phyloP scores from a whole-genome alignment of 2,329 filamentous ascomycete genomes.

The Berkeleyomyces rouxiae region DNA sequence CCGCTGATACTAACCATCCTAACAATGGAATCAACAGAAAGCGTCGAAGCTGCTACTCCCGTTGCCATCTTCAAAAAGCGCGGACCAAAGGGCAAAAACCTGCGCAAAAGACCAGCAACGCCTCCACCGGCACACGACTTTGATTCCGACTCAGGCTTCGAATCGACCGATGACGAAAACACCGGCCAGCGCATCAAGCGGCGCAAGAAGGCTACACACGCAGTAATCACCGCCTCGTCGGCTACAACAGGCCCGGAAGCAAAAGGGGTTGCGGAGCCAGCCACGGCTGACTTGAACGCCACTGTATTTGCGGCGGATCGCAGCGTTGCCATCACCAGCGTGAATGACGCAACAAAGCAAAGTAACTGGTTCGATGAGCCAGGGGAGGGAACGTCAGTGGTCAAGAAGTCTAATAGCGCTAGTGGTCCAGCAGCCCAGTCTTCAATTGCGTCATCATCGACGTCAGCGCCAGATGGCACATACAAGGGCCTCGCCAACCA shows the following conservation, averaged over 20 bases:
- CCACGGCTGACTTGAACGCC: slow-evolving; percentile 26
- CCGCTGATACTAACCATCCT: too few species aligned
- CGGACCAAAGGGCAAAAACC: slow-evolving; percentile 5
- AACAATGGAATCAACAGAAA: background rate
- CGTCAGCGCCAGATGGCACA: slow-evolving; percentile 31
- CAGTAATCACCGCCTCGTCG: background rate
- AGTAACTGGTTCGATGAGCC: slow-evolving; percentile 79
- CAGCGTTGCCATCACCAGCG: slow-evolving; percentile 39
- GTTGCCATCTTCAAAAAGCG: slow-evolving; percentile 7
- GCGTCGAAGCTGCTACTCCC: background rate
- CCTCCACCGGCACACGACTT: slow-evolving; percentile 6
- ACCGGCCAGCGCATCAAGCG: slow-evolving; percentile 5
- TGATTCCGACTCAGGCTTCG: slow-evolving; percentile 4
- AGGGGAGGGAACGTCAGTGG: slow-evolving; percentile 30
- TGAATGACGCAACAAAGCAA: slow-evolving; percentile 78
- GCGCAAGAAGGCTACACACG: background rate
- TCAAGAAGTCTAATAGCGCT: background rate
- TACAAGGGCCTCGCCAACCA: slow-evolving; percentile 65
- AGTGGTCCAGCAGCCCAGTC: background rate
- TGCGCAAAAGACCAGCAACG: slow-evolving; percentile 8
- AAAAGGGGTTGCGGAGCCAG: slow-evolving; percentile 15
- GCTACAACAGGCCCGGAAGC: slow-evolving; percentile 10
- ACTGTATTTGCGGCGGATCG: slow-evolving; percentile 45
- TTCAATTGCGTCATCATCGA: slow-evolving; percentile 24
- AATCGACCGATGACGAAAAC: slow-evolving; percentile 5